Evolutionary conservation across 139 green algal genomes (phyloP), one percentile per base, ranked within the genome.

Genomic region (Chlamydomonas incerta): DNA sequence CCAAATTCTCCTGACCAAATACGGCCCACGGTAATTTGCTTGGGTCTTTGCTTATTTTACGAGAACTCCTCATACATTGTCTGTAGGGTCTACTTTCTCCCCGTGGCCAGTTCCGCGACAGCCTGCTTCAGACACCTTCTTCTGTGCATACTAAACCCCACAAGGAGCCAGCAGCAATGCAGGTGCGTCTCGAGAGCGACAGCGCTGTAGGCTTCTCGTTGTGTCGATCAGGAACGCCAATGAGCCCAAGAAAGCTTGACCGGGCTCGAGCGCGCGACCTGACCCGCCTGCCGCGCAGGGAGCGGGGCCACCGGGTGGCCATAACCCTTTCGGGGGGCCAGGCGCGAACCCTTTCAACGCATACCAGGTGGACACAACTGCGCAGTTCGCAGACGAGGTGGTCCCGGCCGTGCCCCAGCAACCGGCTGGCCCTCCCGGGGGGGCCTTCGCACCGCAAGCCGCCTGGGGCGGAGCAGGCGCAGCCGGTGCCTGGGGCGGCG

Each of bases 281-380:
- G 41, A 23, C 41, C 14, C 73, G 28, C 66, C 31, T 47, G 29
- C 63, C 28, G 24, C 15, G n/a, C 77, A 83, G 77, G 63, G 63
- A 46, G 77, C 41, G 2, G 77, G 63, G 31, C 63, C 63, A 46
- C 62, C 62, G 18, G 46, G 29, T 21, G 63, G 79, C 31, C 46
- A 65, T 5, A 83, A 83, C 35, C 77, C 77, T 13, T 83, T 83
- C 23, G 77, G 37, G 1, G 33, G n/a, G 6, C 58, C 47, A 41
- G 63, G 26, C 3, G 31, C 58, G 34, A 46, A 47, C 11, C 23
- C 80, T 3, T 86, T 77, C 67, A 57, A 41, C 41, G 63, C 80
- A 8, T 86, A 86, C 55, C 79, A 79, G 50, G 80, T 86, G 11
- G 47, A 86, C 33, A 86, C 80, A 13, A 86, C 80, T 2, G 65